phyloP scores from a whole-genome alignment of 2,329 filamentous ascomycete species.

The Fusarium avenaceum region DNA sequence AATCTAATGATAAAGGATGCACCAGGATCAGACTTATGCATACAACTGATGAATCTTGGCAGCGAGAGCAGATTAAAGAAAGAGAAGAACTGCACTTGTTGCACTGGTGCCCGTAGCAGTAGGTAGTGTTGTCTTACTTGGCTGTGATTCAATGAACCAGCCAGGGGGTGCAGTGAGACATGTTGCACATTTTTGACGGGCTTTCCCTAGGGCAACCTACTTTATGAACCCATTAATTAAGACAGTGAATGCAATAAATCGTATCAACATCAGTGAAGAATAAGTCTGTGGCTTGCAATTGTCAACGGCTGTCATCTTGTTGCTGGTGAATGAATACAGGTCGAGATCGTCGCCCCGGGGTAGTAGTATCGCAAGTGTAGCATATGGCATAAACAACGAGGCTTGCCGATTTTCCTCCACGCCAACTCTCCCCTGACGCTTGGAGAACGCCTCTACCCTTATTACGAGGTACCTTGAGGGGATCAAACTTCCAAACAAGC shows the following conservation, averaged over 20 bases:
- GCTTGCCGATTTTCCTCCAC: slow-evolving; percentile 16
- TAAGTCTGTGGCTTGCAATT: slow-evolving; percentile 26
- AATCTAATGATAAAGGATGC: slow-evolving; percentile 16
- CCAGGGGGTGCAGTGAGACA: slow-evolving; percentile 37
- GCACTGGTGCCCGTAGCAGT: slow-evolving; percentile 4
- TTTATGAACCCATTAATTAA: slow-evolving; percentile 18
- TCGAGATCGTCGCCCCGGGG: slow-evolving; percentile 22
- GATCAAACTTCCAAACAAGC: slow-evolving; percentile 1
- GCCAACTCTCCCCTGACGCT: slow-evolving; percentile 13
- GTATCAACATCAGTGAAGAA: slow-evolving; percentile 2
- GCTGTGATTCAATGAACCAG: slow-evolving; percentile 30
- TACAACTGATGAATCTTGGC: slow-evolving; percentile 24
- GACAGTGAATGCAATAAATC: slow-evolving; percentile 16
- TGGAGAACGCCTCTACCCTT: slow-evolving; percentile 13
- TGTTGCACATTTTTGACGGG: slow-evolving; percentile 24
- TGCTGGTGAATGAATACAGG: slow-evolving; percentile 17
- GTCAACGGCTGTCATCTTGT: slow-evolving; percentile 21
- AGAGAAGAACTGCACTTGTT: slow-evolving; percentile 2
- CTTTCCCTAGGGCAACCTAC: slow-evolving; percentile 40
- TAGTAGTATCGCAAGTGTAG: slow-evolving; percentile 23
- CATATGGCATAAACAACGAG: slow-evolving; percentile 34
- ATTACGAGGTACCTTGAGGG: slow-evolving; percentile 15
- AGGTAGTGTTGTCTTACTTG: slow-evolving; percentile 23
- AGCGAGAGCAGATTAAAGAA: slow-evolving; percentile 21
- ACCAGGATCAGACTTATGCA: slow-evolving; percentile 26